A percentile compares a stretch with the other conserved stretches of the same genome.
Evolutionary conservation across 1,284 basidiomycete genomes (phyloP).

Genomic region (Tylopilus sp.): DNA sequence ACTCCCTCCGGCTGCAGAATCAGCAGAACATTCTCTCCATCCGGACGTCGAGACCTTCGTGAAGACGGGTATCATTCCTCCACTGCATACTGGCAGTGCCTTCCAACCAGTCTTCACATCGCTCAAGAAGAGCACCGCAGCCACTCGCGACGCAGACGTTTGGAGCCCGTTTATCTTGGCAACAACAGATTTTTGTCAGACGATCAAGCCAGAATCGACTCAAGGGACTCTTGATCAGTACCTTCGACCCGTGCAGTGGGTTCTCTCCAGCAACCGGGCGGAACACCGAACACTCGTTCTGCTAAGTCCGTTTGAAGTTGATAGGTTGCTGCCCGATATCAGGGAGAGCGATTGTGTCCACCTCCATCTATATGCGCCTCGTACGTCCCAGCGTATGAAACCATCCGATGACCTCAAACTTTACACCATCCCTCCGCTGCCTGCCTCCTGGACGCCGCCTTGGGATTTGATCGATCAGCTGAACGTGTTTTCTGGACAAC

Average conservation of each 20-base stretch:
- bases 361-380: too few species aligned
- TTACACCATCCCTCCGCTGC: slow-evolving; percentile 42
- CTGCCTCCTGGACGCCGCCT: neutral
- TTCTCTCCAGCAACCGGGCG: slow-evolving; percentile 38
- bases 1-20: neutral
- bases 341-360: too few species aligned
- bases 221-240: slow-evolving; percentile 35
- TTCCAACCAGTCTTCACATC: too few species aligned
- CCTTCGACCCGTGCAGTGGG: slow-evolving; percentile 54
- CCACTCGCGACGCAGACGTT: slow-evolving; percentile 2
- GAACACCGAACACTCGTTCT: too few species aligned
- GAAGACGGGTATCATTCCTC: slow-evolving; percentile 19
- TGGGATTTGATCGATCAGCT: neutral
- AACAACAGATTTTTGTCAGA: slow-evolving; percentile 35
- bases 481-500: slow-evolving; percentile 50
- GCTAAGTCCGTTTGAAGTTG: slow-evolving; percentile 31
- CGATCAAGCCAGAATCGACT: too few species aligned
- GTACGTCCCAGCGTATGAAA: too few species aligned
- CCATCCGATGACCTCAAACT: slow-evolving; percentile 49
- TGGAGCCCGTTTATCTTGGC: slow-evolving; percentile 30
- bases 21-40: slow-evolving; percentile 3
- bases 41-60: slow-evolving; percentile 32
- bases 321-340: too few species aligned
- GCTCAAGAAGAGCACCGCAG: too few species aligned
- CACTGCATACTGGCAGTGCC: too few species aligned